Evolutionary conservation across 768 basidiomycete genomes (phyloP).

Genomic region (Amanita thiersii): DNA sequence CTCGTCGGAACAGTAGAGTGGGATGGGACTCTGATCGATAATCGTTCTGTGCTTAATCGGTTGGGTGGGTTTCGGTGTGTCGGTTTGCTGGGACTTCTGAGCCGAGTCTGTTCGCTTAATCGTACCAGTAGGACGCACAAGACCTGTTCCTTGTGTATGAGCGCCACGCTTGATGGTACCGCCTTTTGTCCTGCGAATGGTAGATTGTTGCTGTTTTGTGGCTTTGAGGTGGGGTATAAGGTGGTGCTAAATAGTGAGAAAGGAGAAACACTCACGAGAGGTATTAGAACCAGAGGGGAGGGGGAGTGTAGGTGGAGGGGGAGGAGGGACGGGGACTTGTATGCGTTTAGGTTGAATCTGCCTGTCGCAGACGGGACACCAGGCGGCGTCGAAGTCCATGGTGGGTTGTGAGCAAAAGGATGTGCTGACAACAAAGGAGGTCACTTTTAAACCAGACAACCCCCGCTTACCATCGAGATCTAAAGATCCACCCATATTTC

Average conservation of each 20-base stretch:
- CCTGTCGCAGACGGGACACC: conserved; percentile 75
- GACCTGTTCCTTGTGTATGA: conserved; percentile 59
- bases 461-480: conserved; percentile 12
- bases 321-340: conserved; percentile 34
- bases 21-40: conserved; percentile 75
- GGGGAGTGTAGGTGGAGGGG: conserved; percentile 17
- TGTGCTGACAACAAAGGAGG: conserved; percentile 10
- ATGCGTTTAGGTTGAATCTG: conserved; percentile 76
- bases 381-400: conserved; percentile 59
- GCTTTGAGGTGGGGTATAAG: conserved; percentile 10
- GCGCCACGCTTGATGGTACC: conserved; percentile 36
- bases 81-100: conserved; percentile 15
- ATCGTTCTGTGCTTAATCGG: conserved; percentile 49
- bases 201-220: conserved; percentile 9
- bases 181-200: conserved; percentile 19
- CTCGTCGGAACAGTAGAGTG: conserved; percentile 78
- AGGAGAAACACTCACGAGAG: conserved; percentile 25
- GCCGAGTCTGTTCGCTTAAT: conserved; percentile 28
- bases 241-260: conserved; percentile 10
- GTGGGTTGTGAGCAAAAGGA: conserved; percentile 11
- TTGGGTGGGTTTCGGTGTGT: conserved; percentile 16
- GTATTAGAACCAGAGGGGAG: conserved; percentile 31
- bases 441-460: conserved; percentile 20
- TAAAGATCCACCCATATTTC: conserved; percentile 2
- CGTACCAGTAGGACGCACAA: conserved; percentile 50